Evolutionary conservation across 495 filamentous ascomycete species (phyloP), one percentile per base, ranked within the genome.

Genomic region (Penicillium simplicissimum): DNA sequence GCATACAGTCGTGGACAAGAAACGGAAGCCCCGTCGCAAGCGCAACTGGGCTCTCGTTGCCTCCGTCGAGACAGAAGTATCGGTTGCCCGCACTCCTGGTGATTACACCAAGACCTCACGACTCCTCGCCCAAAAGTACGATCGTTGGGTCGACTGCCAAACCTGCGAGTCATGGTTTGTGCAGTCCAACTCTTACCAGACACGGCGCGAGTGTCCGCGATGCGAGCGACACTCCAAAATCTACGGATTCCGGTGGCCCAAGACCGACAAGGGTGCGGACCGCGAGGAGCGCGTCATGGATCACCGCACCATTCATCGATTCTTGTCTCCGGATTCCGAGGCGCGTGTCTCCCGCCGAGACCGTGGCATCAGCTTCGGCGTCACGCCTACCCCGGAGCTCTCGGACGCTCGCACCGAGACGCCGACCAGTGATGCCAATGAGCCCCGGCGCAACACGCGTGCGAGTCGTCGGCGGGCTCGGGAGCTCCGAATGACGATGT

Each of bases 201-300:
- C 94, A 2, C 87, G 90, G 15, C 83, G 86, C 23, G 88, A 89
- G 31, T 99, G 95, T 70, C 91, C 90, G 10, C 85, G 96, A 17
- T 99, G 95, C 74, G 96, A 98, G 77, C 84, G 96, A 0, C 95
- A 99, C 66, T 93, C 90, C 28, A 98, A 96, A 74, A 79, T 99
- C 1, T 99, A 97, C 71, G 96, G 96, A 0, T 96, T 89, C 67
- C 82, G 86, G 54, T 99, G 96, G 96, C 95, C 95, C 17, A 96
- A 98, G 75, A 98, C 96, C 2, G 89, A 96, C 37, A 87, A 87
- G 59, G 89, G 90, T 0, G 83, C 83, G 17, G 95, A 98, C 67
- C 85, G 83, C 23, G 92, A 96, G 68, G 88, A 90, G 57, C 80
- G 90, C 2, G 73, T 93, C 8, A 80, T 91, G 65, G 90, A 93